Conservation (phyloP, 116 monocot species). For the Iris pallida region DNA sequence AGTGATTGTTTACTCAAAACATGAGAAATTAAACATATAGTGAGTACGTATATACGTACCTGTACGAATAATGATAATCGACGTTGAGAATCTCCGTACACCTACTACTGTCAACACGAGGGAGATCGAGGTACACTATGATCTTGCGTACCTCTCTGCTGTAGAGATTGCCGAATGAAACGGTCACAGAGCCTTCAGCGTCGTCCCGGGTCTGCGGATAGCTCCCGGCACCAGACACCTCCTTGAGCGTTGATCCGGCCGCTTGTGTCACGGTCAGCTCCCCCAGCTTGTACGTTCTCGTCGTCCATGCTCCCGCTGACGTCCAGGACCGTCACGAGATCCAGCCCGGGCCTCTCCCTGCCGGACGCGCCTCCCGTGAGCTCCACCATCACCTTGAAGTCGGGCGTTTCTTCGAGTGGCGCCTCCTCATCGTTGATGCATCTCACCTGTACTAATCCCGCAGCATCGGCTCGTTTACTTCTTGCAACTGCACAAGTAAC, state of each 20-base stretch:
- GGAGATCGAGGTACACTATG: neutral
- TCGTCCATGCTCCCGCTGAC: neutral
- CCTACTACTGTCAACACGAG: neutral
- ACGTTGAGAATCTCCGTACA: neutral
- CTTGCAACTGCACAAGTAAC: too few relatives aligned
- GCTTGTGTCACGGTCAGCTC: neutral
- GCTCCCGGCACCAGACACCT: neutral
- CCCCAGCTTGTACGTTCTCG: too few relatives aligned
- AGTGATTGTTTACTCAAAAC: too few relatives aligned
- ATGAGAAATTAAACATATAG: too few relatives aligned
- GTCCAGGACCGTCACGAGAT: neutral
- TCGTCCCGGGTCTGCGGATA: neutral
- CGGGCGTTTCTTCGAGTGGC: neutral
- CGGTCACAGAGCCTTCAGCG: neutral
- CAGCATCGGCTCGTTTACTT: too few relatives aligned
- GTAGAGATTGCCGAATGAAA: neutral
- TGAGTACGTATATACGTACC: neutral
- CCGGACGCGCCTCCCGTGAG: neutral
- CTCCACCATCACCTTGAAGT: neutral
- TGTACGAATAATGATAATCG: neutral
- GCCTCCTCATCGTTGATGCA: neutral
- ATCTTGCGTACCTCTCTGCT: neutral
- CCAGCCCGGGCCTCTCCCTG: neutral
- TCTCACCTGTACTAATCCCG: neutral
- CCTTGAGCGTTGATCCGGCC: neutral